Evolutionary conservation across 2,329 filamentous ascomycete species (phyloP).

Genomic region (Verticillium klebahnii): DNA sequence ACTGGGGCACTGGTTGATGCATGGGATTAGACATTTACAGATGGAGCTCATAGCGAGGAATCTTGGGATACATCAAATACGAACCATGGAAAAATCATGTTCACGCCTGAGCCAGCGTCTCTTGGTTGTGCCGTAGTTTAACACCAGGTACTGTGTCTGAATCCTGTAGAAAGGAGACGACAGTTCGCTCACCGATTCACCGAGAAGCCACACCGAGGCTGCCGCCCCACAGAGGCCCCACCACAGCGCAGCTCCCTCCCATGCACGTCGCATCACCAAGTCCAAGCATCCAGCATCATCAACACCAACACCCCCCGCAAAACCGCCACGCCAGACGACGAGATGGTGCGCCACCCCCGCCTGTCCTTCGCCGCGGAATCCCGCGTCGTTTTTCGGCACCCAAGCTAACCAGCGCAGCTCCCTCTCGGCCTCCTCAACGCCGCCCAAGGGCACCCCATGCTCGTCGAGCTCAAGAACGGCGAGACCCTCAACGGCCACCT

Average conservation of each 20-base stretch:
- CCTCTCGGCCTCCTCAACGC: slow-evolving; percentile 84
- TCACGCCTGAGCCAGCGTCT: not conserved
- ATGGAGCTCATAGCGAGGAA: not conserved
- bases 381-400: not conserved
- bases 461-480: slow-evolving; percentile 95
- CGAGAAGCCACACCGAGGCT: not conserved
- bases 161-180: too few species aligned
- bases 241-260: not conserved
- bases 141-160: too few species aligned
- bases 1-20: not conserved
- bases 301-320: not conserved
- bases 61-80: not conserved
- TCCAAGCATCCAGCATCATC: not conserved
- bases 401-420: slow-evolving; percentile 38
- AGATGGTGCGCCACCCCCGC: not conserved
- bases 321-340: not conserved
- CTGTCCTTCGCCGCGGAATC: not conserved
- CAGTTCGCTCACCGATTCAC: not conserved
- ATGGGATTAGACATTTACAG: not conserved
- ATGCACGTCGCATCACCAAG: not conserved
- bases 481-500: slow-evolving; percentile 96
- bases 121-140: too few species aligned
- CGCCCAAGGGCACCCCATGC: slow-evolving; percentile 95
- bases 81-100: not conserved
- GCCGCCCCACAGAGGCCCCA: not conserved